Base-by-base conservation (phyloP, 2,329 filamentous ascomycete species). In the Colletotrichum tofieldiae region DNA sequence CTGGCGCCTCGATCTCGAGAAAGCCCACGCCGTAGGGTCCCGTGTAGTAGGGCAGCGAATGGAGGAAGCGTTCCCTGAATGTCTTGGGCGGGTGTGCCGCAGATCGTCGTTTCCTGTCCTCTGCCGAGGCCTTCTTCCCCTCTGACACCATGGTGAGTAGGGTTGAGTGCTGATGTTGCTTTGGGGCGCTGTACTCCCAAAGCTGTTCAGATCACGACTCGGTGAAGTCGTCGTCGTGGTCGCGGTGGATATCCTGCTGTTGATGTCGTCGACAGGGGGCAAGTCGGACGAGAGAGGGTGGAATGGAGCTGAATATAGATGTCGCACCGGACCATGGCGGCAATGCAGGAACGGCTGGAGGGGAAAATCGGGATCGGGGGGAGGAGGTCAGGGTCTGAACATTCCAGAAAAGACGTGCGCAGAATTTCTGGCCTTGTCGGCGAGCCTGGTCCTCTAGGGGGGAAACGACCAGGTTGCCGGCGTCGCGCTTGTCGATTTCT, bases 11-110 rank as follows among this genome's bases (percentile, higher is more conserved):
- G 68, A 92, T 84, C 75, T 93, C 91, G 78, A 93, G 86, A 16
- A 90, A 92, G 35, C 92, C 92, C 51, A 94, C 92, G 73, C 87
- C 87, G 79, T 93, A 92, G 0, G 90, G 90, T 0, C 92, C 92
- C 1, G 88, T 86, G 77, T 92, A 92, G 18, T 85, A 78, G 4
- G 92, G 91, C 62, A 93, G 88, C 4, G 80, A 76, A 76, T 85
- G 82, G 47, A 85, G 78, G 59, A 85, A 76, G n/a, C 76, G 76
- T 66, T 86, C 84, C 56, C 81, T 79, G 52, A 82, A 65, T 9
- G 79, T 77, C 54, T 78, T 80, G 20, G 74, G 75, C 23, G 80
- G 81, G 16, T 73, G 75, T 6, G 78, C 74, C 5, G 78, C 77
- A 5, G 78, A 73, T 43, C 74, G 65, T 11, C 63, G 67, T 35